Evolutionary conservation across 257 asterid species (phyloP).

Genomic region (Ehretia macrophylla): DNA sequence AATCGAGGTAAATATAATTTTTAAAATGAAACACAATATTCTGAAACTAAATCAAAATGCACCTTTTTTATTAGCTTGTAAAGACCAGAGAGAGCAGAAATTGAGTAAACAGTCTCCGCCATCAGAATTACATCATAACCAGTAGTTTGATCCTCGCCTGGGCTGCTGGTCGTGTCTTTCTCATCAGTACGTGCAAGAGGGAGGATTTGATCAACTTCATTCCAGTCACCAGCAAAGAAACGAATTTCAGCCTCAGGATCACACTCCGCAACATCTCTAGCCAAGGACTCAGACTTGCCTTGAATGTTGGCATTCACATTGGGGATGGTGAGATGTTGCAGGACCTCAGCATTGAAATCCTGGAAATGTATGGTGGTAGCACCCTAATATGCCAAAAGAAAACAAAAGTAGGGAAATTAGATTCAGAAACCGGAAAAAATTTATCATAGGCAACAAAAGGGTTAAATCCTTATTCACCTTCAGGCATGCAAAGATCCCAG

Average conservation of each 20-base stretch:
- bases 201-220: constrained; percentile 59
- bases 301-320: constrained; percentile 65
- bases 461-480: constrained; percentile 38
- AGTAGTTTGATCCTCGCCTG: constrained; percentile 20
- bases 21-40: neutral
- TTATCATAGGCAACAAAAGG: neutral
- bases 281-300: constrained; percentile 22
- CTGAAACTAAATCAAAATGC: constrained; percentile 4
- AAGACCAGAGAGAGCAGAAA: constrained; percentile 62
- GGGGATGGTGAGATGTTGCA: constrained; percentile 77
- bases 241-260: constrained; percentile 41
- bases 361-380: constrained; percentile 81
- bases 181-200: constrained; percentile 30
- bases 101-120: constrained; percentile 97
- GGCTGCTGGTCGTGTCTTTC: constrained; percentile 1
- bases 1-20: constrained; percentile 5
- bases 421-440: neutral
- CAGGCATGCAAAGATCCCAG: constrained; percentile 77
- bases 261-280: constrained; percentile 17
- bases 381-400: constrained; percentile 40
- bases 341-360: constrained; percentile 92
- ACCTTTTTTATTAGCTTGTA: constrained; percentile 77
- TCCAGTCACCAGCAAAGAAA: constrained; percentile 94
- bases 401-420: constrained; percentile 1
- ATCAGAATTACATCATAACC: constrained; percentile 82